A percentile compares a stretch with the other conserved stretches of the same genome.
These are phyloP conservation scores for Xylaria cubensis DNA, from an alignment of 495 filamentous ascomycete genomes.

Conservation along the genomic window DNA sequence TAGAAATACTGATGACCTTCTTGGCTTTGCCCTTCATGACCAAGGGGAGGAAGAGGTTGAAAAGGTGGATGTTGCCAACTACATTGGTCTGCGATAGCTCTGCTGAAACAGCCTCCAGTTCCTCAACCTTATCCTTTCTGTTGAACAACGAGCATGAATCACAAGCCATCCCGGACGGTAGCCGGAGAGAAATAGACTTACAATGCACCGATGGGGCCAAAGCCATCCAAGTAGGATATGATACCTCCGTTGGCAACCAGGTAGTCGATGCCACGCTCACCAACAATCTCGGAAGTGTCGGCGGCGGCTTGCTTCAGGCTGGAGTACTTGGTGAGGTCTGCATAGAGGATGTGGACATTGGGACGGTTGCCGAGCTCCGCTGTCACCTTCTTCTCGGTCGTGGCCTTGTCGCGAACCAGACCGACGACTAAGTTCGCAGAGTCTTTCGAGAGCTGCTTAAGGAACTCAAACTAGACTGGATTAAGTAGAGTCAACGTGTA, in stretches of 20 bases:
- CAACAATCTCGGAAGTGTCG: constrained; percentile 35
- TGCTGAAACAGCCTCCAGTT: constrained; percentile 37
- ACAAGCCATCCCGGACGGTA: too few species aligned
- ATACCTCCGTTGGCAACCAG: constrained; percentile 56
- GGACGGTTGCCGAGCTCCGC: constrained; percentile 44
- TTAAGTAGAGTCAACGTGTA: too few species aligned
- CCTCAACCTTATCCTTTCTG: constrained; percentile 29
- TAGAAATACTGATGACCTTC: constrained; percentile 59
- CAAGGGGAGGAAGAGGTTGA: constrained; percentile 57
- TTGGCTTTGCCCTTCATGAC: constrained; percentile 53
- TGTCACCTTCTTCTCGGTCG: constrained; percentile 31
- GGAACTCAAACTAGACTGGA: constrained; percentile 45
- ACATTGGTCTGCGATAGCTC: constrained; percentile 51
- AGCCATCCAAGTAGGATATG: constrained; percentile 31
- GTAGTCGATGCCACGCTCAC: constrained; percentile 49
- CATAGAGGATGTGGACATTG: constrained; percentile 45
- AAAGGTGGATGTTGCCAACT: constrained; percentile 55
- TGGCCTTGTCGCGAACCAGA: constrained; percentile 51
- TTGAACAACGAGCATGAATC: background rate
- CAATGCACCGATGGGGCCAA: constrained; percentile 26
- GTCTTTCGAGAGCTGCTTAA: constrained; percentile 48
- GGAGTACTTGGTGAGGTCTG: constrained; percentile 48
- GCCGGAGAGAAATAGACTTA: constrained; percentile 14
- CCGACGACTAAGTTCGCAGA: constrained; percentile 49
- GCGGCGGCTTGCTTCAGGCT: constrained; percentile 47